These are phyloP conservation scores for Urostyla sp. DNA, from an alignment of 73 alveolate species.

Conservation along the genomic window DNA sequence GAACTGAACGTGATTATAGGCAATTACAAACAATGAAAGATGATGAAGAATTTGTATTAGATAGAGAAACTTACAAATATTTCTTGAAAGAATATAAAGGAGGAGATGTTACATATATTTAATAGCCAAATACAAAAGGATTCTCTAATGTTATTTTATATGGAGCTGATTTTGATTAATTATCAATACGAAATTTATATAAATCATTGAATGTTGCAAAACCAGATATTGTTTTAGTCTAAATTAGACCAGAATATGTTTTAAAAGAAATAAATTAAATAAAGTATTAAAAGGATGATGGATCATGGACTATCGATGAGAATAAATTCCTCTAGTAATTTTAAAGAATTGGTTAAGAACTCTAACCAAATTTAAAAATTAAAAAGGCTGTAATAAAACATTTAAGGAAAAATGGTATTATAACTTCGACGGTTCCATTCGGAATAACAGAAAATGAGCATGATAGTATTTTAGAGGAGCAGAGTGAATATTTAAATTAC, in stretches of 20 bases:
- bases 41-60: constrained; percentile 8
- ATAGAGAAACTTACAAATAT: not conserved
- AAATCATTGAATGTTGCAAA: constrained; percentile 40
- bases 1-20: no score
- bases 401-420: constrained; percentile 27
- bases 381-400: not conserved
- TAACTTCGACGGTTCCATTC: not conserved
- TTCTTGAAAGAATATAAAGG: not conserved
- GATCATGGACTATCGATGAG: not conserved
- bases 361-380: constrained; percentile 39
- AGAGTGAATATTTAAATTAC: constrained; percentile 15
- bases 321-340: constrained; percentile 1
- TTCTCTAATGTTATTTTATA: not conserved
- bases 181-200: constrained; percentile 13
- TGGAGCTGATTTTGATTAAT: constrained; percentile 47
- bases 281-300: not conserved
- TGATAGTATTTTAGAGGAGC: not conserved
- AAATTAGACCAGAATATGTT: constrained; percentile 38
- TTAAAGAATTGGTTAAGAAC: constrained; percentile 25
- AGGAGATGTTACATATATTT: constrained; percentile 50
- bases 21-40: no score
- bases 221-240: constrained; percentile 29
- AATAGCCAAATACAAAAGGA: not conserved
- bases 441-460: not conserved
- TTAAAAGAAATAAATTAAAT: not conserved